These are phyloP conservation scores for Geosmithia putterillii DNA, from an alignment of 2,329 filamentous ascomycete genomes.

Conservation along the genomic window DNA sequence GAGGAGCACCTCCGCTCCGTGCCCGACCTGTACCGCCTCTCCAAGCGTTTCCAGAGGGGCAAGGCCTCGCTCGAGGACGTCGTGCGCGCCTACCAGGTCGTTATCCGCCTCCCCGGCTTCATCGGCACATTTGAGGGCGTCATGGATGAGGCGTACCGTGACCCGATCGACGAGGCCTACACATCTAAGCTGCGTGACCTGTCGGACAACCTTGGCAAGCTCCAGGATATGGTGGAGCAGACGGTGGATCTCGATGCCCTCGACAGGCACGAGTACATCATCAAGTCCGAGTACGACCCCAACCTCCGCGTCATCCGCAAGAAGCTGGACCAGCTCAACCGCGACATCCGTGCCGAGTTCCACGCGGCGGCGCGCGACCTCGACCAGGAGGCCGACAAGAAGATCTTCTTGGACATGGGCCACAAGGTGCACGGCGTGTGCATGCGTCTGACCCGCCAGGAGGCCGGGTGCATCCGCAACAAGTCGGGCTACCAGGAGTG, in stretches of 20 bases:
- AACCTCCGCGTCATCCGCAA: slow-evolving; percentile 76
- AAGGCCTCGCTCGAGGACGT: slow-evolving; percentile 91
- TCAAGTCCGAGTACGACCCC: slow-evolving; percentile 97
- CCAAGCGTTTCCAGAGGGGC: slow-evolving; percentile 89
- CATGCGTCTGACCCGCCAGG: slow-evolving; percentile 81
- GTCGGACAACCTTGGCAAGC: slow-evolving; percentile 66
- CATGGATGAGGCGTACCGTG: slow-evolving; percentile 89
- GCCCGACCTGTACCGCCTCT: slow-evolving; percentile 83
- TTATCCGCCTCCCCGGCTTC: slow-evolving; percentile 84
- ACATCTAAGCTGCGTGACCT: slow-evolving; percentile 70
- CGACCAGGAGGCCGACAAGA: slow-evolving; percentile 90
- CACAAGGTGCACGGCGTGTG: slow-evolving; percentile 96
- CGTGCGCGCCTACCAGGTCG: slow-evolving; percentile 86
- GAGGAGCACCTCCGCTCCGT: slow-evolving; percentile 90
- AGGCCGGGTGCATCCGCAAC: slow-evolving; percentile 87
- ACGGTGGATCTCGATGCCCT: slow-evolving; percentile 92
- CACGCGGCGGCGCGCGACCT: slow-evolving; percentile 66
- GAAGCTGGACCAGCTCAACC: slow-evolving; percentile 74
- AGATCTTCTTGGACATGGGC: slow-evolving; percentile 83
- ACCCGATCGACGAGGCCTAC: slow-evolving; percentile 76
- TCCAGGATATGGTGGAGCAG: slow-evolving; percentile 97
- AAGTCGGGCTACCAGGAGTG: slow-evolving; percentile 86
- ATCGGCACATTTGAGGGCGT: slow-evolving; percentile 80
- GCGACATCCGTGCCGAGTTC: slow-evolving; percentile 78
- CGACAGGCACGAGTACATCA: slow-evolving; percentile 95